These are phyloP conservation scores for Trichothecium sympodiale DNA, from an alignment of 2,329 filamentous ascomycete genomes.

Conservation along the genomic window DNA sequence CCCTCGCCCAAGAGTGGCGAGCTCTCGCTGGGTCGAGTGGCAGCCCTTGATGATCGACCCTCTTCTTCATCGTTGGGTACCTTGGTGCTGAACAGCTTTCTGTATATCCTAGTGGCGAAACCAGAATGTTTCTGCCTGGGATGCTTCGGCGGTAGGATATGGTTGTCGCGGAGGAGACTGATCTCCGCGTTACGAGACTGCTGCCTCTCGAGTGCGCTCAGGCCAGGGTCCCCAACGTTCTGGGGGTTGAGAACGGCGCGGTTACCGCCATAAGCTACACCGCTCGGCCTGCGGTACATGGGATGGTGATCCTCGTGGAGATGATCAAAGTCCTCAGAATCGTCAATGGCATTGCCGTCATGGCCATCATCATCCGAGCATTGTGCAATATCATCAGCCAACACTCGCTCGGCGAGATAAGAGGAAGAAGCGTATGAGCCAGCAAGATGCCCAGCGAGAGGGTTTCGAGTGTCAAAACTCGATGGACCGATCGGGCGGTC, in stretches of 20 bases:
- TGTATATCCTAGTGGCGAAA: conserved; percentile 30
- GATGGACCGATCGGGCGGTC: conserved; percentile 5
- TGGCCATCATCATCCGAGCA: conserved; percentile 44
- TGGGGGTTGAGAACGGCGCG: conserved; percentile 58
- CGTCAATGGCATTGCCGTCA: conserved; percentile 13
- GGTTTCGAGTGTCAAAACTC: conserved; percentile 6
- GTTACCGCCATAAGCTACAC: conserved; percentile 61
- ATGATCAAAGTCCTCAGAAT: conserved; percentile 18
- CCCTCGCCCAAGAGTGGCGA: conserved; percentile 15
- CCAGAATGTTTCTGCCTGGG: conserved; percentile 18
- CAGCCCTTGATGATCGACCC: conserved; percentile 9
- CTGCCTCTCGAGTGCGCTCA: conserved; percentile 45
- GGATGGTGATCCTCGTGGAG: conserved; percentile 30
- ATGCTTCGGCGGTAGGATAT: conserved; percentile 53
- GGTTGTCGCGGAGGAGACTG: conserved; percentile 53
- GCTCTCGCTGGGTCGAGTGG: conserved; percentile 28
- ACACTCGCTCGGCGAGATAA: conserved; percentile 53
- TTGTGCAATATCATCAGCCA: conserved; percentile 56
- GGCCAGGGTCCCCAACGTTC: conserved; percentile 29
- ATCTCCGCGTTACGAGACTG: conserved; percentile 46
- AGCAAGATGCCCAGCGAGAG: conserved; percentile 15
- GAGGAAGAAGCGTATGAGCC: conserved; percentile 48
- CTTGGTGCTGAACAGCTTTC: conserved; percentile 45
- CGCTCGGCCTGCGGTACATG: conserved; percentile 66
- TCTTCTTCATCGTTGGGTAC: conserved; percentile 31